Evolutionary conservation across 2,329 filamentous ascomycete species (phyloP).

Genomic region (Ilyonectria destructans): DNA sequence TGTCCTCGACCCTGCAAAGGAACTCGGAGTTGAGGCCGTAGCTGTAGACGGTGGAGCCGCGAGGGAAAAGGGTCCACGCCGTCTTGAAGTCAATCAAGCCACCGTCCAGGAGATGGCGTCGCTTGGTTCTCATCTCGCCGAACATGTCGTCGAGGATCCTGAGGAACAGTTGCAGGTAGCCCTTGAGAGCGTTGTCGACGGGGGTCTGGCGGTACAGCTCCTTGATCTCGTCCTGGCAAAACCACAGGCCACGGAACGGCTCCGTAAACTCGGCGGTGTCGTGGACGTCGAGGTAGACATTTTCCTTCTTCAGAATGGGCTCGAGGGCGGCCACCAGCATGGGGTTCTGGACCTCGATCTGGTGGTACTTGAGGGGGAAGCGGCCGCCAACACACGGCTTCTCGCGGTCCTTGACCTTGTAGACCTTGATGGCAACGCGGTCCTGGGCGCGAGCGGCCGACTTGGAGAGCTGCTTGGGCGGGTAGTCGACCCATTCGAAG

Average conservation of each 20-base stretch:
- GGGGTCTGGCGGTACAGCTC: conserved; percentile 50
- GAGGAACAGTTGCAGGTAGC: conserved; percentile 60
- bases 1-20: conserved; percentile 58
- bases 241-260: conserved; percentile 62
- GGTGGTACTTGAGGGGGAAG: conserved; percentile 59
- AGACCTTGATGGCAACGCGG: conserved; percentile 62
- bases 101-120: conserved; percentile 54
- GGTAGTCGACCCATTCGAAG: conserved; percentile 60
- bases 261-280: conserved; percentile 56
- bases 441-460: conserved; percentile 55
- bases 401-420: conserved; percentile 61
- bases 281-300: conserved; percentile 56
- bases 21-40: conserved; percentile 59
- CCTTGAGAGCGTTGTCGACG: conserved; percentile 50
- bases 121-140: conserved; percentile 56
- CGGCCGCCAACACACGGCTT: conserved; percentile 59
- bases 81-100: conserved; percentile 60
- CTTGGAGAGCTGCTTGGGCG: conserved; percentile 61
- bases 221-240: conserved; percentile 61
- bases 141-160: conserved; percentile 62
- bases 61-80: conserved; percentile 64
- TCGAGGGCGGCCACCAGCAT: conserved; percentile 60
- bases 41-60: conserved; percentile 57
- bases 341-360: conserved; percentile 61
- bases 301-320: conserved; percentile 61